These are phyloP conservation scores for Pulveroboletus sp. DNA, from an alignment of 768 basidiomycete genomes.

Conservation along the genomic window DNA sequence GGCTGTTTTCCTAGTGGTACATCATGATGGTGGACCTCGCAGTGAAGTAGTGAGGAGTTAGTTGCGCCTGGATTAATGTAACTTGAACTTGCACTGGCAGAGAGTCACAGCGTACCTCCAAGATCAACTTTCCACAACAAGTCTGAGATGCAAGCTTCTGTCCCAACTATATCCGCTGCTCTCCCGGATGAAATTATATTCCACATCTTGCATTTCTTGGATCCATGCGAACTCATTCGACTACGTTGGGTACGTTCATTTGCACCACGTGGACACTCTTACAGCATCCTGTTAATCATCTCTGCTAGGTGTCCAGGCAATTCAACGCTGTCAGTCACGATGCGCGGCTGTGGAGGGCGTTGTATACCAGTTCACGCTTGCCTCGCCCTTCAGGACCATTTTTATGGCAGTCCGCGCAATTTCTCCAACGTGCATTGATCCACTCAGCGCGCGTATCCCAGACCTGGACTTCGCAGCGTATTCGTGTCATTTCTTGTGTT, in stretches of 20 bases:
- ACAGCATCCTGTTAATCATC: neutral
- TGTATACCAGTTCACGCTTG: constrained; percentile 14
- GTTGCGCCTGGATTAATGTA: too few species aligned
- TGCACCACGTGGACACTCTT: too few species aligned
- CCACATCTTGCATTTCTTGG: constrained; percentile 12
- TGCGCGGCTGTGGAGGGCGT: constrained; percentile 14
- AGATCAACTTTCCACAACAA: too few species aligned
- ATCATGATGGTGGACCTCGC: too few species aligned
- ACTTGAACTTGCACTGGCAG: too few species aligned
- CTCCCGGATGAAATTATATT: constrained; percentile 20
- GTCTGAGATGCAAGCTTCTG: constrained; percentile 8
- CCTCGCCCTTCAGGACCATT: constrained; percentile 25
- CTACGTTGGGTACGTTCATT: constrained; percentile 4
- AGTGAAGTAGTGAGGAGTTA: too few species aligned
- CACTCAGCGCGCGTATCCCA: constrained; percentile 17
- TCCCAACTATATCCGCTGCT: neutral
- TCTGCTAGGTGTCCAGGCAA: constrained; percentile 18
- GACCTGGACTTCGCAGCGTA: constrained; percentile 20
- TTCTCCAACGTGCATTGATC: constrained; percentile 16
- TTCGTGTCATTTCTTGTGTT: constrained; percentile 6
- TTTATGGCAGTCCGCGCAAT: constrained; percentile 17
- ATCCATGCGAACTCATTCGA: constrained; percentile 13
- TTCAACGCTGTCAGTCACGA: constrained; percentile 15
- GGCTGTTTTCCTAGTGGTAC: too few species aligned
- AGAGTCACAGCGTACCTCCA: neutral